Base-by-base conservation (phyloP, 2,329 filamentous ascomycete genomes). In the Aspergillus puulaauensis region DNA sequence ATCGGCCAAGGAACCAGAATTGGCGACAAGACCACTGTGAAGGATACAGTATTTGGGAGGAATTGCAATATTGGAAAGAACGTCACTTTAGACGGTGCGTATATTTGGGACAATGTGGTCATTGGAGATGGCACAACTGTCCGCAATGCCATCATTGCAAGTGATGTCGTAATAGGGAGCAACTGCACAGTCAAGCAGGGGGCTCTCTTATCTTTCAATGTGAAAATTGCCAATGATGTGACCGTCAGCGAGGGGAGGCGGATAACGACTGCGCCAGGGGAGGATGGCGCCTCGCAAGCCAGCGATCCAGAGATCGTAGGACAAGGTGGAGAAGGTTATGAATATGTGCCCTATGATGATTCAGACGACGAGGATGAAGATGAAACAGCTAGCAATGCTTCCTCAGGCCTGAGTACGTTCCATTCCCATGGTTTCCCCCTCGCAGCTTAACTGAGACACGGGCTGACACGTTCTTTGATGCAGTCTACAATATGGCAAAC, bases 31-130 rank as follows among this genome's bases (percentile, higher is more conserved):
- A 90, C 84, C 63, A 82, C 79, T 0, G 83, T 99, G 33, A 81
- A 81, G 8, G 89, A 90, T 73, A 93, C 89, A 67, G 85, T 95
- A 47, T 86, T 99, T 59, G 95, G 95, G 33, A 85, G 89, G 60
- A 83, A 90, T 64, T 98, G 93, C 75, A 87, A 86, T 63, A 95
- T 99, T 64, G 95, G 95, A 6, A 88, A 85, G 64, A 90, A 95
- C 63, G 93, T 95, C 27, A 83, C 80, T 39, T 86, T 99, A 60
- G 83, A 90, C 48, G 83, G 91, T 64, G 89, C 90, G 21, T 93
- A 91, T 66, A 85, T 99, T 62, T 98, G 93, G 93, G 91, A 97
- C 66, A 85, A 92, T 66, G 86, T 86, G 0, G 83, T 83, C 5
- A 85, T 99, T 64, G 89, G 86, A 1, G 91, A 97, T 68, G 87